These are phyloP conservation scores for Babesia sp. DNA, from an alignment of 169 alveolate genomes.

Conservation along the genomic window DNA sequence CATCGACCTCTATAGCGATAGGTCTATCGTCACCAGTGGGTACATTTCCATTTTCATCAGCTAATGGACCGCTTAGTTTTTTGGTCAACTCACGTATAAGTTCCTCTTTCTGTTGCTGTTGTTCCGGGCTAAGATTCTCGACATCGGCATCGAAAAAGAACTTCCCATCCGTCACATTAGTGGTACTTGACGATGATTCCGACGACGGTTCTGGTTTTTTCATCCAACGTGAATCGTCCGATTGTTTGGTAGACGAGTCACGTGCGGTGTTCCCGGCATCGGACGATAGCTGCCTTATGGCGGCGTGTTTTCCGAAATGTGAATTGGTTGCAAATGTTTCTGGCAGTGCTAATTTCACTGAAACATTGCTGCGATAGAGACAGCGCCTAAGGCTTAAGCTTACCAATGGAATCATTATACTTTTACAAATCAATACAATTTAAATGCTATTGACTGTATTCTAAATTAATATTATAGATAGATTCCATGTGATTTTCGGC, in stretches of 20 bases:
- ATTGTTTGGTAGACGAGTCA: background rate
- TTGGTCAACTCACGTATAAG: conserved; percentile 59
- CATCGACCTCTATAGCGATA: conserved; percentile 87
- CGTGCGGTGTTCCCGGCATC: conserved; percentile 1
- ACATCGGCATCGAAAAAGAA: conserved; percentile 58
- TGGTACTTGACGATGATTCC: background rate
- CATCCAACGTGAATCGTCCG: conserved; percentile 33
- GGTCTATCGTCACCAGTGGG: conserved; percentile 70
- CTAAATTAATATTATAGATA: background rate
- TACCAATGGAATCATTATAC: conserved; percentile 5
- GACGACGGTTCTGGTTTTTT: conserved; percentile 13
- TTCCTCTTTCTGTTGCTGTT: conserved; percentile 64
- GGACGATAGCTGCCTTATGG: no score
- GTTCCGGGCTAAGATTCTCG: conserved; percentile 64
- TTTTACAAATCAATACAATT: background rate
- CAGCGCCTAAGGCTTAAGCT: conserved; percentile 12
- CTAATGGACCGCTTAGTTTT: conserved; percentile 68
- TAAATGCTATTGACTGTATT: background rate
- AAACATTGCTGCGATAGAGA: background rate
- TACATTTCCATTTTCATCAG: conserved; percentile 64
- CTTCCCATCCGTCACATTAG: conserved; percentile 28
- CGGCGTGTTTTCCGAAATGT: no score
- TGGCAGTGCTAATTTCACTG: background rate
- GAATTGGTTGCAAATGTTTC: background rate
- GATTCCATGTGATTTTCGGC: background rate